Percentiles rank a stretch among this genome's conserved stretches.
Conservation (phyloP, 169 alveolate genomes). For the Plasmodium coatneyi region DNA sequence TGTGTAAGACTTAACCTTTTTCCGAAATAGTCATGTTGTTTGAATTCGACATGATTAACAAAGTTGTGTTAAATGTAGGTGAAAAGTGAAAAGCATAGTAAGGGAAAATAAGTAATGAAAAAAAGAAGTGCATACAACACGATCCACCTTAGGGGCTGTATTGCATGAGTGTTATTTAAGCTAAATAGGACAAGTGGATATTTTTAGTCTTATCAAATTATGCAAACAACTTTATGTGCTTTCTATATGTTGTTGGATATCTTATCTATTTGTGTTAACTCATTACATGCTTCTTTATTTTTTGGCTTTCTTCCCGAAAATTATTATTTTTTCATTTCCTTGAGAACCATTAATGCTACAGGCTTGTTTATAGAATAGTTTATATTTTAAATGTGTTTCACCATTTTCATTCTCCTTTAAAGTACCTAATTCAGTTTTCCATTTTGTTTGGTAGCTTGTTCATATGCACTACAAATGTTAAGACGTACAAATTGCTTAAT, state of each 20-base stretch:
- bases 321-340: neutral
- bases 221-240: neutral
- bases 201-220: neutral
- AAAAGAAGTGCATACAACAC: neutral
- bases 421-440: neutral
- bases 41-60: neutral
- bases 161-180: neutral
- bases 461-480: neutral
- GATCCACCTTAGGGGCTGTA: neutral
- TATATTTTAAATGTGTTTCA: neutral
- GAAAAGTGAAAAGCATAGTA: neutral
- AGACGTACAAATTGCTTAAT: neutral
- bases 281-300: neutral
- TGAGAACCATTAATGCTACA: neutral
- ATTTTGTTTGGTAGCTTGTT: neutral
- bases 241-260: neutral
- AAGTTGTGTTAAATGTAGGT: neutral
- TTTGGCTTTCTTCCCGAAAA: neutral
- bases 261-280: neutral
- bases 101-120: neutral
- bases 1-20: conserved; percentile 16
- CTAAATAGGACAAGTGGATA: neutral
- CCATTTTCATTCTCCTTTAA: neutral
- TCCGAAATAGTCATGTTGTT: conserved; percentile 5
- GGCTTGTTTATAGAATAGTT: neutral